phyloP scores from a whole-genome alignment of 208 protist genomes.

The Acanthamoeba comandoni region DNA sequence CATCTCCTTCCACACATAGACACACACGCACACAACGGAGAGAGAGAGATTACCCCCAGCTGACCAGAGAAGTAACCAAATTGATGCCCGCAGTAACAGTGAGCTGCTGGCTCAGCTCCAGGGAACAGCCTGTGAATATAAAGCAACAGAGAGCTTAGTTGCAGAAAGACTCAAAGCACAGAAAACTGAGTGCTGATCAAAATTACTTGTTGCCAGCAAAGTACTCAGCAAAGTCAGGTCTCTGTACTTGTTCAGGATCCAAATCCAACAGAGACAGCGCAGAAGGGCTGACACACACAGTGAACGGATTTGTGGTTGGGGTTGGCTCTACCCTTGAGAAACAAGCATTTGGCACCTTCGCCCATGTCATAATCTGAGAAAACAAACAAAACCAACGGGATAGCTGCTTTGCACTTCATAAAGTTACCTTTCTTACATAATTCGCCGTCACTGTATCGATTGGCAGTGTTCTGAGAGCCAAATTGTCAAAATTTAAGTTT shows the following conservation, averaged over 20 bases:
- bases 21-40: too few species aligned
- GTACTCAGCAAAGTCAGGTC: constrained; percentile 67
- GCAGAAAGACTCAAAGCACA: too few species aligned
- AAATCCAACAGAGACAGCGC: constrained; percentile 78
- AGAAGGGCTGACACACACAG: constrained; percentile 45
- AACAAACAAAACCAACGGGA: not conserved
- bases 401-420: not conserved
- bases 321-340: constrained; percentile 77
- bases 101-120: constrained; percentile 80
- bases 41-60: constrained; percentile 76
- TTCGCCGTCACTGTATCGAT: constrained; percentile 77
- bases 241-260: constrained; percentile 48
- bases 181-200: not conserved
- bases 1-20: too few species aligned
- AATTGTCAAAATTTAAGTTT: constrained; percentile 79
- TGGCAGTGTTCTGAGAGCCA: constrained; percentile 67
- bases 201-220: constrained; percentile 68
- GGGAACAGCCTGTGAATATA: constrained; percentile 72
- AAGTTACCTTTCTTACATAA: constrained; percentile 15
- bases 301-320: constrained; percentile 67
- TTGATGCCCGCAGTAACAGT: constrained; percentile 86
- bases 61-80: constrained; percentile 87
- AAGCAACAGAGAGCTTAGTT: not conserved
- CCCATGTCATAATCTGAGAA: not conserved
- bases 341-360: constrained; percentile 75